Percentiles rank a stretch among this genome's conserved stretches.
Evolutionary conservation across 83 land plant genomes (phyloP).

Genomic region (Thuja plicata): DNA sequence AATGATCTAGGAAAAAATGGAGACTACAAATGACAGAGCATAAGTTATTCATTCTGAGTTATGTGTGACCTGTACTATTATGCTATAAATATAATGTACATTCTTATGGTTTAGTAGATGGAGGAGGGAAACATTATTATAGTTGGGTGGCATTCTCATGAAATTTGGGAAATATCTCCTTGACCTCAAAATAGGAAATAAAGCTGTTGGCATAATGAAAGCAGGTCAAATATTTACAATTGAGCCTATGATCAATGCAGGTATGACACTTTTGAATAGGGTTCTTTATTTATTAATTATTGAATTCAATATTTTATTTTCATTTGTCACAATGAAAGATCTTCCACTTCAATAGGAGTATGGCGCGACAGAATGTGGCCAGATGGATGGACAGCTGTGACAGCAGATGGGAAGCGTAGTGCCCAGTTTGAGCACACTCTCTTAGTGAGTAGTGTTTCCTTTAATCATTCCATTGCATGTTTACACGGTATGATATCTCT

Average conservation of each 20-base stretch:
- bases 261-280: conserved; percentile 22
- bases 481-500: not conserved
- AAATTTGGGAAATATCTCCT: conserved; percentile 16
- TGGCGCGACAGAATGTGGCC: conserved; percentile 99
- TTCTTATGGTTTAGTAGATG: not conserved
- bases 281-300: not conserved
- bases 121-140: not conserved
- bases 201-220: conserved; percentile 99
- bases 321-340: not conserved
- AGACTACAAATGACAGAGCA: not conserved
- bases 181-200: conserved; percentile 64
- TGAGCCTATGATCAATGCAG: conserved; percentile 98
- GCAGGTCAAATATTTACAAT: conserved; percentile 97
- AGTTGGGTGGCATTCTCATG: not conserved
- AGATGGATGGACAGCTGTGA: conserved; percentile 98
- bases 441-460: conserved; percentile 52
- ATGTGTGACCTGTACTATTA: not conserved
- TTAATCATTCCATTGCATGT: not conserved
- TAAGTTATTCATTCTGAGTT: not conserved
- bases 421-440: conserved; percentile 99
- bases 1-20: not conserved
- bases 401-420: conserved; percentile 97
- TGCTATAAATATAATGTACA: not conserved
- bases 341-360: conserved; percentile 42
- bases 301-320: not conserved